These are phyloP conservation scores for Steccherinum ochraceum DNA, from an alignment of 768 basidiomycete species.

Conservation along the genomic window DNA sequence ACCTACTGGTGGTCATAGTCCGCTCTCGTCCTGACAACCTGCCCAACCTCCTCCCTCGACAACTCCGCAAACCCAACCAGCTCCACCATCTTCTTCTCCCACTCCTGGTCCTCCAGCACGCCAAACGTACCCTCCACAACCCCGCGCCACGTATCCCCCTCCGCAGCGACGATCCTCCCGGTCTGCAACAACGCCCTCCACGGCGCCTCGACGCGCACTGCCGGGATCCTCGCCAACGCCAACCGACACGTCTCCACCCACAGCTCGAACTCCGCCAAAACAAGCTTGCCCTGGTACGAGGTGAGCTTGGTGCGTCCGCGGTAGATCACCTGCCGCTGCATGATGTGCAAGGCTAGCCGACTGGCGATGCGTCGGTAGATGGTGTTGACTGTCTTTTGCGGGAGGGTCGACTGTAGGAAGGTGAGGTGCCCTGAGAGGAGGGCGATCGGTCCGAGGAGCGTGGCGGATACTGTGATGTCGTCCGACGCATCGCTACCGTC, in stretches of 20 bases:
- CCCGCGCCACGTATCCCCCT: conserved; percentile 45
- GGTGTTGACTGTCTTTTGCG: conserved; percentile 45
- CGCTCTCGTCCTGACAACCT: conserved; percentile 42
- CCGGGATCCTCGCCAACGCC: conserved; percentile 44
- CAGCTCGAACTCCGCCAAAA: conserved; percentile 69
- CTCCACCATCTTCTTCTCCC: conserved; percentile 50
- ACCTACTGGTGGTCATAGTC: conserved; percentile 32
- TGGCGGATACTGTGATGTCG: conserved; percentile 54
- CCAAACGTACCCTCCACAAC: conserved; percentile 47
- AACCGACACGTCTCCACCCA: conserved; percentile 77
- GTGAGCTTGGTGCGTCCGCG: conserved; percentile 60
- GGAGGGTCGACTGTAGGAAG: conserved; percentile 59
- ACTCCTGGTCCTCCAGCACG: conserved; percentile 27
- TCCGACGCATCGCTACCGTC: conserved; percentile 19
- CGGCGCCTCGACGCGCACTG: conserved; percentile 53
- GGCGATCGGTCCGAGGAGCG: conserved; percentile 70
- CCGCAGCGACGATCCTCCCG: conserved; percentile 57
- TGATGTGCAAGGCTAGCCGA: conserved; percentile 68
- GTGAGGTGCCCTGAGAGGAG: conserved; percentile 75
- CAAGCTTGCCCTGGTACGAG: conserved; percentile 48
- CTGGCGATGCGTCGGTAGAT: conserved; percentile 74
- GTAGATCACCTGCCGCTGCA: conserved; percentile 78
- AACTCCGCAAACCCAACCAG: conserved; percentile 57
- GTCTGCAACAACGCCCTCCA: conserved; percentile 74
- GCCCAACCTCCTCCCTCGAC: conserved; percentile 51